These are phyloP conservation scores for Cynara cardunculus DNA, from an alignment of 129 eudicot genomes.

Conservation along the genomic window DNA sequence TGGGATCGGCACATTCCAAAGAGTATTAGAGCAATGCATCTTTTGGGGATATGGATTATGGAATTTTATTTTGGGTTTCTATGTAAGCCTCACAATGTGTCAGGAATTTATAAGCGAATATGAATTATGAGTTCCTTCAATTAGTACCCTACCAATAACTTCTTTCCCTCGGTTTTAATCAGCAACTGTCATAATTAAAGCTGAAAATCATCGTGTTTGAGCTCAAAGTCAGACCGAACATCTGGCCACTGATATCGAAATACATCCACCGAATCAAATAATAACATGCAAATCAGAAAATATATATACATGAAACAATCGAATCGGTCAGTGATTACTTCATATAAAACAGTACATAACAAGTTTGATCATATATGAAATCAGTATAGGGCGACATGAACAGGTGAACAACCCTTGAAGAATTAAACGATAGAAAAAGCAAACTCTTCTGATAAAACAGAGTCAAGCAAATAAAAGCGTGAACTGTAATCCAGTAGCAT, in stretches of 20 bases:
- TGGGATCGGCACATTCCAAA: background rate
- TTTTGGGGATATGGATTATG: background rate
- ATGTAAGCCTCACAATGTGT: background rate
- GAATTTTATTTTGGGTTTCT: background rate
- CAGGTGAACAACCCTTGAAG: background rate
- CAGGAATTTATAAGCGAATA: background rate
- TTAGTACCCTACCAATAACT: background rate
- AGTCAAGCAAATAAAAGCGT: background rate
- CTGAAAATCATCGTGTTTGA: background rate
- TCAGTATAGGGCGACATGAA: background rate
- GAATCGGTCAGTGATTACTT: background rate
- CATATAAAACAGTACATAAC: background rate
- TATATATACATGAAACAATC: background rate
- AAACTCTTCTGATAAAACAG: background rate
- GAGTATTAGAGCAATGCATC: background rate
- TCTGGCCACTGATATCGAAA: background rate
- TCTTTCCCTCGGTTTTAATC: background rate
- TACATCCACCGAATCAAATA: background rate
- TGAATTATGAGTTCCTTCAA: background rate
- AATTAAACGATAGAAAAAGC: background rate
- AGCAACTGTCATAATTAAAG: background rate
- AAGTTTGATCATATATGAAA: slow-evolving; percentile 3
- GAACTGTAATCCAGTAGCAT: slow-evolving; percentile 14
- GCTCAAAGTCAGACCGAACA: slow-evolving; percentile 10
- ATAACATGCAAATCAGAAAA: background rate